These are phyloP conservation scores for Pseudocercospora fuligena DNA, from an alignment of 2,329 filamentous ascomycete genomes.

Conservation along the genomic window DNA sequence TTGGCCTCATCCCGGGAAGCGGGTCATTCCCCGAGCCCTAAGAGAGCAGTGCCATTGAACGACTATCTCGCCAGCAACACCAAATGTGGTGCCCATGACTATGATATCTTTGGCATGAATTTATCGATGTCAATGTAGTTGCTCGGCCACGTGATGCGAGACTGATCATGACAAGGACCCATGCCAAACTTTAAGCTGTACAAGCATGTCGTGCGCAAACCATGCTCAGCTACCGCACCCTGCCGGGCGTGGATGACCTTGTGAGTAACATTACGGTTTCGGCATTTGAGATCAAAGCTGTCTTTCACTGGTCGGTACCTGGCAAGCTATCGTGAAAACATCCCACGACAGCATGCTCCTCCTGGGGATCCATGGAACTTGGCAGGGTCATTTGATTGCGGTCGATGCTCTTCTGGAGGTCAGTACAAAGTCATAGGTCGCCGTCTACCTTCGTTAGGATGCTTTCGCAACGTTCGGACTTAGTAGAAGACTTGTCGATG, in stretches of 20 bases:
- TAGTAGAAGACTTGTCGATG: not conserved
- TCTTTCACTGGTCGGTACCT: not conserved
- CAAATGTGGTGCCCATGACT: no score
- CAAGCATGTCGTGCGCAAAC: not conserved
- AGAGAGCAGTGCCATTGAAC: no score
- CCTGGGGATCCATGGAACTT: not conserved
- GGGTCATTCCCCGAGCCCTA: no score
- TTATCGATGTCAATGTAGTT: not conserved
- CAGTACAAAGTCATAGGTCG: not conserved
- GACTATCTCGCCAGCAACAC: no score
- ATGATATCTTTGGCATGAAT: no score
- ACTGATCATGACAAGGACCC: not conserved
- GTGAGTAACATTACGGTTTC: not conserved
- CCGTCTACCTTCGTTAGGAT: not conserved
- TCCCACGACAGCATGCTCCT: not conserved
- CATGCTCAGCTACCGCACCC: not conserved
- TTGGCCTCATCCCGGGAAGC: not conserved
- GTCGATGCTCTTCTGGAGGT: not conserved
- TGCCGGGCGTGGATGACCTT: not conserved
- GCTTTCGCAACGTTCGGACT: not conserved
- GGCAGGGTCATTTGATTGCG: slow-evolving; percentile 1
- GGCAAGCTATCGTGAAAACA: not conserved
- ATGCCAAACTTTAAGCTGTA: not conserved
- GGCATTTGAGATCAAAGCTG: slow-evolving; percentile 1
- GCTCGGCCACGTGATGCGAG: not conserved